Conservation (phyloP, 2,329 filamentous ascomycete genomes). For the Cylindrodendrum hubeiense region DNA sequence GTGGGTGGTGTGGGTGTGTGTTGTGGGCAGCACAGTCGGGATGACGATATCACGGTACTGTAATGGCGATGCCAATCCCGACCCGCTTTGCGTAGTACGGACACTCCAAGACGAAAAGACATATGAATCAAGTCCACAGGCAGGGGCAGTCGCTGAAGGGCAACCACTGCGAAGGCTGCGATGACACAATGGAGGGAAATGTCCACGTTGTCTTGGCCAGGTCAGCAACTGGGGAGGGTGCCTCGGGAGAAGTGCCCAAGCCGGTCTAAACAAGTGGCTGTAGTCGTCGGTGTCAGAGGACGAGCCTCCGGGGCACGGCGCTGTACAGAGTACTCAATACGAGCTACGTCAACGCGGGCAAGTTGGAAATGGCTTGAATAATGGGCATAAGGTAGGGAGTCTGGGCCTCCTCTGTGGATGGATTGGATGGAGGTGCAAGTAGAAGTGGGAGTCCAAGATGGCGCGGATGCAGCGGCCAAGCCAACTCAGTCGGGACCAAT, state of each 20-base stretch:
- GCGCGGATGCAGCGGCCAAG: conserved; percentile 11
- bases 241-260: background rate
- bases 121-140: background rate
- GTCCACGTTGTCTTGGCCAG: conserved; percentile 14
- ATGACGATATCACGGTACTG: conserved; percentile 35
- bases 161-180: conserved; percentile 2
- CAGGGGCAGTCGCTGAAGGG: background rate
- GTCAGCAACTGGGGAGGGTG: conserved; percentile 12
- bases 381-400: background rate
- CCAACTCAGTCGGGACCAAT: conserved; percentile 14
- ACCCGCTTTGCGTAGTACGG: conserved; percentile 7
- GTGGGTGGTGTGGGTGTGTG: conserved; percentile 11
- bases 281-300: too few species aligned
- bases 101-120: background rate
- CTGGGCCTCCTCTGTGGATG: background rate
- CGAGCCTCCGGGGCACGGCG: background rate
- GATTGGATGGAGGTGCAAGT: background rate
- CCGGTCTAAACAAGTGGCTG: background rate
- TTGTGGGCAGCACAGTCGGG: conserved; percentile 29
- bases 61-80: conserved; percentile 27
- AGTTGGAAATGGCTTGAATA: background rate
- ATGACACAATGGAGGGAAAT: conserved; percentile 10
- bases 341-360: background rate
- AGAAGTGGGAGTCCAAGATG: background rate
- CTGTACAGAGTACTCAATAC: background rate